Conservation (phyloP, 2,329 filamentous ascomycete species). For the Dissoconium aciculare region DNA sequence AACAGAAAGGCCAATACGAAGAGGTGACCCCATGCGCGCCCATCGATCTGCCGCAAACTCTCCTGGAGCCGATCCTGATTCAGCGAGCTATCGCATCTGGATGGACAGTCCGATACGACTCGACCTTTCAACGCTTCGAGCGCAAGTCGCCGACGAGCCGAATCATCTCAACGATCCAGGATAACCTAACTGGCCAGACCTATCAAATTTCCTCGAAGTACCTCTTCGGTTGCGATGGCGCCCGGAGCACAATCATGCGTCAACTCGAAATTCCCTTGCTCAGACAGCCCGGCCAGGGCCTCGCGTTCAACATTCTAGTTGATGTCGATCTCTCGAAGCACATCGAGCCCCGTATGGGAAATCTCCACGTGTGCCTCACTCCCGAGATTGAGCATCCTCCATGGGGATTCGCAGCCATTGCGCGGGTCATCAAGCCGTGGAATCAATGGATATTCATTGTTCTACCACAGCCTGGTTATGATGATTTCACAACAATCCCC, state of each 20-base stretch:
- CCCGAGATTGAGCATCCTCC: slow-evolving; percentile 35
- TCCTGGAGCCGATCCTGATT: slow-evolving; percentile 30
- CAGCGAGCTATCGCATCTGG: slow-evolving; percentile 25
- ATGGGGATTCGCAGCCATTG: slow-evolving; percentile 37
- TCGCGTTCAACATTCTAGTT: slow-evolving; percentile 37
- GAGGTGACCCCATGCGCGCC: slow-evolving; percentile 28
- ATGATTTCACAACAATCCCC: slow-evolving; percentile 26
- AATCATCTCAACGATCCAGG: slow-evolving; percentile 25
- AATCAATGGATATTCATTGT: slow-evolving; percentile 40
- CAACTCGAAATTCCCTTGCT: slow-evolving; percentile 35
- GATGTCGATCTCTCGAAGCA: slow-evolving; percentile 38
- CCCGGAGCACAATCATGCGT: slow-evolving; percentile 31
- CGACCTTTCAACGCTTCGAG: slow-evolving; percentile 22
- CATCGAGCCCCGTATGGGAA: slow-evolving; percentile 38
- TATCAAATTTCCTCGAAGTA: slow-evolving; percentile 40
- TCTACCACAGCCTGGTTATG: slow-evolving; percentile 29
- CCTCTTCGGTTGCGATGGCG: slow-evolving; percentile 46
- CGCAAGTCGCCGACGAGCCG: slow-evolving; percentile 10
- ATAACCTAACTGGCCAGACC: slow-evolving; percentile 22
- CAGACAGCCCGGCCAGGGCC: slow-evolving; percentile 29
- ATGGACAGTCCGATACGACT: slow-evolving; percentile 29
- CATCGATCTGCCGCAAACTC: slow-evolving; percentile 31
- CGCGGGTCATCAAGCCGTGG: slow-evolving; percentile 50
- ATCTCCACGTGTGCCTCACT: slow-evolving; percentile 46
- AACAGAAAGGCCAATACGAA: slow-evolving; percentile 27